Conservation (phyloP, 805 yeast genomes). For the Metschnikowia borealis region DNA sequence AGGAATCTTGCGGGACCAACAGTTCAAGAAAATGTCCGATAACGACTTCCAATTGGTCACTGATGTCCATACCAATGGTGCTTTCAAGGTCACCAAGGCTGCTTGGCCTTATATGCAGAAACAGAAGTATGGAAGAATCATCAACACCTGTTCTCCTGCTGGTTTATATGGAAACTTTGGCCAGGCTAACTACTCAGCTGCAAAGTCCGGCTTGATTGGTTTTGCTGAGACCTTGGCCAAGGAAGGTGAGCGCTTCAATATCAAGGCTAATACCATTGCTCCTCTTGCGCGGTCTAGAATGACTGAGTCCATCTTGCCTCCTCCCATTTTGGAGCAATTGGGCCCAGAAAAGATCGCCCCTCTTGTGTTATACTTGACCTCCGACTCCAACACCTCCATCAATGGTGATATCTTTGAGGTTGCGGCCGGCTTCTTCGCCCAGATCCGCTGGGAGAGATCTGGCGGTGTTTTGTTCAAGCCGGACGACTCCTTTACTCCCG, state of each 20-base stretch:
- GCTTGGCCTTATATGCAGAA: slow-evolving; percentile 89
- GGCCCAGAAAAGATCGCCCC: slow-evolving; percentile 92
- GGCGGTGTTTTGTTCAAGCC: slow-evolving; percentile 83
- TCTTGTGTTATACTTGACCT: slow-evolving; percentile 74
- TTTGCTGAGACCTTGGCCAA: slow-evolving; percentile 91
- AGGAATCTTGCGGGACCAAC: slow-evolving; percentile 85
- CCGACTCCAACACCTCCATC: slow-evolving; percentile 49
- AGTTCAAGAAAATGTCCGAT: slow-evolving; percentile 81
- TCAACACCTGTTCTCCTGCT: slow-evolving; percentile 96
- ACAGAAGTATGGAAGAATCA: slow-evolving; percentile 82
- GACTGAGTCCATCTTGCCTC: slow-evolving; percentile 89
- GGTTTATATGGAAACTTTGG: slow-evolving; percentile 97
- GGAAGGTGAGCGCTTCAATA: slow-evolving; percentile 85
- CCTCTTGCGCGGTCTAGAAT: slow-evolving; percentile 94
- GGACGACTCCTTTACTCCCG: slow-evolving; percentile 75
- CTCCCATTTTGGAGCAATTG: slow-evolving; percentile 73
- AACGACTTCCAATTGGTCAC: slow-evolving; percentile 74
- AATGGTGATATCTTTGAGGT: slow-evolving; percentile 82
- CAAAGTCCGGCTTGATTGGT: slow-evolving; percentile 86
- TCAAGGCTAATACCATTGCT: slow-evolving; percentile 81
- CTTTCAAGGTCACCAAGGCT: slow-evolving; percentile 76
- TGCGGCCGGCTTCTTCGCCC: slow-evolving; percentile 91
- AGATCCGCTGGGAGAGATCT: slow-evolving; percentile 92
- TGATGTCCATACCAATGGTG: slow-evolving; percentile 87
- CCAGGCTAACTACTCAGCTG: slow-evolving; percentile 92